phyloP scores from a whole-genome alignment of 2,329 filamentous ascomycete species.

The Penicillium sp. region DNA sequence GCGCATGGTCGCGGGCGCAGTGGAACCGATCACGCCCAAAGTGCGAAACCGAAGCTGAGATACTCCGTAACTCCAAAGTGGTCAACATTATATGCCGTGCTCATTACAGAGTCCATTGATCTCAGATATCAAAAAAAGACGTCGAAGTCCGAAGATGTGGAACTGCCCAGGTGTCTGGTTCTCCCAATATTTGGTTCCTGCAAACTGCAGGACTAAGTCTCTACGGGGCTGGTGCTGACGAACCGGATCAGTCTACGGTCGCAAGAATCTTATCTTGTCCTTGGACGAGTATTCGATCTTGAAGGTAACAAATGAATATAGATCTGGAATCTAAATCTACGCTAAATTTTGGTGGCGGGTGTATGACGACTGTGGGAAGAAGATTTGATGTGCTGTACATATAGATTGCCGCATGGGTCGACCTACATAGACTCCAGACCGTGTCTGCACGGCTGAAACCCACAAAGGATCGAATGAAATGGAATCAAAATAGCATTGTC shows the following conservation, averaged over 20 bases:
- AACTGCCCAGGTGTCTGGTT: too few species aligned
- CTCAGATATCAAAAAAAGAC: too few species aligned
- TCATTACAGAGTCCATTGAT: too few species aligned
- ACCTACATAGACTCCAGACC: conserved; percentile 5
- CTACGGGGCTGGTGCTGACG: not conserved
- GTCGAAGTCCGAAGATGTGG: too few species aligned
- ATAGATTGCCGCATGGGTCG: conserved; percentile 4
- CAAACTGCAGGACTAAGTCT: not conserved
- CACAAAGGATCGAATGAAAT: not conserved
- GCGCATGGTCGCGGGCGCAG: not conserved
- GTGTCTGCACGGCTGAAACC: not conserved
- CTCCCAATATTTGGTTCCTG: not conserved
- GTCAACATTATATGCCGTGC: too few species aligned
- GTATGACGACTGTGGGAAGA: not conserved
- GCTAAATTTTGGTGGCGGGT: not conserved
- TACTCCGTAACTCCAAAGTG: too few species aligned
- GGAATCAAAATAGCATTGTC: too few species aligned
- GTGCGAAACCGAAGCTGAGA: not conserved
- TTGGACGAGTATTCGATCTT: not conserved
- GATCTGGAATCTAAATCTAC: not conserved
- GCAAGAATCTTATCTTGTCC: not conserved
- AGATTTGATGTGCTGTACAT: not conserved
- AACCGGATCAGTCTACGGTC: not conserved
- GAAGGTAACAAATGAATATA: not conserved
- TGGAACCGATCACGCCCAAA: not conserved